These are phyloP conservation scores for Cucumis melo DNA, from an alignment of 306 rosid species.

Conservation along the genomic window DNA sequence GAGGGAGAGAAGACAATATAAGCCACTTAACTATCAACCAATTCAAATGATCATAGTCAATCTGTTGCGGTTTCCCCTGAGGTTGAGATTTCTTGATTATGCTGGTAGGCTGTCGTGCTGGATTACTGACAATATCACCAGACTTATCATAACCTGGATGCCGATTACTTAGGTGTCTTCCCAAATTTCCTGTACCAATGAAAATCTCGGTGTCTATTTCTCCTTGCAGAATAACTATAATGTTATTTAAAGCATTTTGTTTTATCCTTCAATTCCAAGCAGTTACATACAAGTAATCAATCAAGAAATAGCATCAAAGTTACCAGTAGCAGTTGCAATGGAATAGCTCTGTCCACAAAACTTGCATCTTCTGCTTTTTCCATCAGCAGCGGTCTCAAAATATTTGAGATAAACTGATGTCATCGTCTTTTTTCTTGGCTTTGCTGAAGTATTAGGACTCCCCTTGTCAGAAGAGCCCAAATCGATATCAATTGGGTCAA, in stretches of 20 bases:
- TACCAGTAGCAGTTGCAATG: slow-evolving; percentile 91
- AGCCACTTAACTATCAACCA: slow-evolving; percentile 94
- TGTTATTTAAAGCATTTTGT: neutral
- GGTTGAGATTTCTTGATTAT: slow-evolving; percentile 53
- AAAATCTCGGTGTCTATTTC: neutral
- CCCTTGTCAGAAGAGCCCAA: slow-evolving; percentile 58
- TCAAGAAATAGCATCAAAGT: slow-evolving; percentile 8
- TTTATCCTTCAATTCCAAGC: neutral
- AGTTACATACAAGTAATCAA: neutral
- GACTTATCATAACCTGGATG: slow-evolving; percentile 91
- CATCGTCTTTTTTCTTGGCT: slow-evolving; percentile 92
- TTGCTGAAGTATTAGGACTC: slow-evolving; percentile 30
- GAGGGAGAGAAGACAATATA: slow-evolving; percentile 67
- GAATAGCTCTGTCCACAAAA: slow-evolving; percentile 94
- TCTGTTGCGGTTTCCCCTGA: slow-evolving; percentile 45
- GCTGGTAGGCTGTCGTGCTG: slow-evolving; percentile 28
- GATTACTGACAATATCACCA: slow-evolving; percentile 37
- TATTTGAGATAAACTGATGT: slow-evolving; percentile 87
- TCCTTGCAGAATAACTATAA: neutral
- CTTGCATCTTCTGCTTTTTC: slow-evolving; percentile 80
- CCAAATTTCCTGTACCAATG: slow-evolving; percentile 65
- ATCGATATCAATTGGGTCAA: slow-evolving; percentile 52
- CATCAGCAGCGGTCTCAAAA: slow-evolving; percentile 84
- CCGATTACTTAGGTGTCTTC: slow-evolving; percentile 85
- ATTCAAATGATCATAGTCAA: slow-evolving; percentile 82